A percentile compares a stretch with the other conserved stretches of the same genome.
phyloP scores from a whole-genome alignment of 2,329 filamentous ascomycete genomes.

The Bipolaris oryzae region DNA sequence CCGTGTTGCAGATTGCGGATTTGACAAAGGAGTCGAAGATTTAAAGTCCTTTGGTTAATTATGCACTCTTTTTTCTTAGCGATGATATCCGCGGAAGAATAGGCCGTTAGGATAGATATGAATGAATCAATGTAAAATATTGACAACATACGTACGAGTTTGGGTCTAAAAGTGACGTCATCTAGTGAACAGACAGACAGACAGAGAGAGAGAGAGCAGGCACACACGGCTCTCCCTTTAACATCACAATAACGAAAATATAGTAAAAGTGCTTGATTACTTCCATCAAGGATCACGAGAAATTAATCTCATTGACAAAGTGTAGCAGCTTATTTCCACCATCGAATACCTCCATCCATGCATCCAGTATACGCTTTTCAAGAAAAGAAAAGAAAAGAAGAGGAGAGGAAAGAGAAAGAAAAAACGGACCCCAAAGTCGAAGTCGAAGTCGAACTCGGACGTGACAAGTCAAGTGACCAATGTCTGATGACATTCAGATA shows the following conservation, averaged over 20 bases:
- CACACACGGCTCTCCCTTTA: too few relatives aligned
- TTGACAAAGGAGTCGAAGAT: slow-evolving; percentile 34
- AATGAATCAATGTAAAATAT: not conserved
- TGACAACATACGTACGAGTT: not conserved
- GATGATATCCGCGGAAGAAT: not conserved
- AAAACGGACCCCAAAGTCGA: not conserved
- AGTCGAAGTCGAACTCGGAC: not conserved
- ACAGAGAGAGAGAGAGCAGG: too few relatives aligned
- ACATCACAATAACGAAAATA: not conserved
- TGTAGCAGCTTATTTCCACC: not conserved
- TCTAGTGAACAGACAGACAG: too few relatives aligned
- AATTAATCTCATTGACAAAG: not conserved
- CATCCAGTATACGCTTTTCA: not conserved
- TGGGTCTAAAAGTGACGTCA: not conserved
- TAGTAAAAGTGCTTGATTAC: not conserved
- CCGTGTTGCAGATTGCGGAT: slow-evolving; percentile 69
- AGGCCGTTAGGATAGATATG: not conserved
- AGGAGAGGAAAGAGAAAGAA: not conserved
- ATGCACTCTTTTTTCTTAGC: not conserved
- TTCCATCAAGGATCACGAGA: not conserved
- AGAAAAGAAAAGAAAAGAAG: not conserved
- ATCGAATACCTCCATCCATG: not conserved
- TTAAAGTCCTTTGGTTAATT: too few relatives aligned
- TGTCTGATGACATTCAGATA: not conserved
- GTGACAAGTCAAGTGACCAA: not conserved